Evolutionary conservation across 768 basidiomycete species (phyloP).

Genomic region (Chalciporus chontae): DNA sequence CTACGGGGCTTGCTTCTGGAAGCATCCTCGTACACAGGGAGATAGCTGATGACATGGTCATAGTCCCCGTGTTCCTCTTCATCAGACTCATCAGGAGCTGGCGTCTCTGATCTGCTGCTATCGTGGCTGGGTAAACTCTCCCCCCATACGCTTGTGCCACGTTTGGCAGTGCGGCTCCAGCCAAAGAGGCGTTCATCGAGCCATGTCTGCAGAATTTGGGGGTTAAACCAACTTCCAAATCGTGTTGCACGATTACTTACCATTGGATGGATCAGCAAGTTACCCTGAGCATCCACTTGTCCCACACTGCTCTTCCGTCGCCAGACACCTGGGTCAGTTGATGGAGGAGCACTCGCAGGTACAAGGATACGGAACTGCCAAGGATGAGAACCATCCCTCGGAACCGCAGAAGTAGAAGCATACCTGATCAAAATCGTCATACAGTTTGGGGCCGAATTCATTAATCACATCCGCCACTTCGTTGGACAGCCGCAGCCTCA

Average conservation of each 20-base stretch:
- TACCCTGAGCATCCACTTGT: slow-evolving; percentile 82
- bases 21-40: slow-evolving; percentile 50
- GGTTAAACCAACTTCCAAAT: background rate
- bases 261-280: slow-evolving; percentile 87
- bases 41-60: slow-evolving; percentile 76
- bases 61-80: slow-evolving; percentile 90
- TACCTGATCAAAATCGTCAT: slow-evolving; percentile 84
- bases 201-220: slow-evolving; percentile 54
- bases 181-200: slow-evolving; percentile 92
- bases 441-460: slow-evolving; percentile 84
- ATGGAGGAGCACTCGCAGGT: slow-evolving; percentile 80
- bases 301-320: slow-evolving; percentile 76
- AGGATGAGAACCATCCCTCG: slow-evolving; percentile 2
- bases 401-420: slow-evolving; percentile 15
- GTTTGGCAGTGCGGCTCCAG: slow-evolving; percentile 74
- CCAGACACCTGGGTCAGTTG: slow-evolving; percentile 72
- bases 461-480: slow-evolving; percentile 83
- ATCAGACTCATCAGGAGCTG: slow-evolving; percentile 77
- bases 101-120: slow-evolving; percentile 61
- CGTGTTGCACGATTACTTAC: slow-evolving; percentile 33
- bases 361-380: slow-evolving; percentile 72
- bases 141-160: slow-evolving; percentile 88
- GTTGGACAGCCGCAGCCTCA: slow-evolving; percentile 72
- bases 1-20: slow-evolving; percentile 47
- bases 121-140: slow-evolving; percentile 53